Base-by-base conservation (phyloP, 1,139 yeast genomes). In the Torulaspora pretoriensis region DNA sequence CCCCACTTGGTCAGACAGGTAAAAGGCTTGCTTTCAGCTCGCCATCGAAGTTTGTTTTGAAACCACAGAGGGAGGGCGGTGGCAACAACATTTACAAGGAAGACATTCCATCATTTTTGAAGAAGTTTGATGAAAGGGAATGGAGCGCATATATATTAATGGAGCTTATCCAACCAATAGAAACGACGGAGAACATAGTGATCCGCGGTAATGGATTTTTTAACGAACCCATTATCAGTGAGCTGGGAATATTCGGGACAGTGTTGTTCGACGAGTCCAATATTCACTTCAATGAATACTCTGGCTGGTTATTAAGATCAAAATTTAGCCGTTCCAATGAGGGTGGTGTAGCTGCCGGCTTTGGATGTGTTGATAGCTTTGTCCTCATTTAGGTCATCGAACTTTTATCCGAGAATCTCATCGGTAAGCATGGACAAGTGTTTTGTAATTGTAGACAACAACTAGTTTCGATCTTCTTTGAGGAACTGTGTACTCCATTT, bases 281-380 rank as follows among this genome's bases (percentile, higher is more conserved):
- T 32, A 70, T 84, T 8, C 59, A 78, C 38, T 63, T 70, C 38
- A 92, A 92, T 63, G 78, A 78, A 35, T 77, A 77, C 53, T 79
- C 89, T 1, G 97, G 97, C 4, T 87, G 87, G 79, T 73, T 92
- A 52, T 70, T 92, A 56, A 79, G 98, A 67, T 87, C 97, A 2
- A 92, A 92, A 65, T 78, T 89, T 48, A 83, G 87, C 54, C 72
- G 83, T 2, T 84, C 95, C 45, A 81, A 92, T 65, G 98, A 92
- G 70, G 98, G 98, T 40, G 98, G 98, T 30, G 97, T 92, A 27
- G 97, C 97, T 25, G 97, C 98, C 10, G 98, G 98, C 0, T 92
- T 86, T 68, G 98, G 97, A 8, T 89, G 97, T 66, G 88, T 92
- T 42, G 98, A 92, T 66, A 85, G 90, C 57, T 71, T 78, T 28